Base-by-base conservation (phyloP, 2,329 filamentous ascomycete genomes). In the Penicillium sp. region DNA sequence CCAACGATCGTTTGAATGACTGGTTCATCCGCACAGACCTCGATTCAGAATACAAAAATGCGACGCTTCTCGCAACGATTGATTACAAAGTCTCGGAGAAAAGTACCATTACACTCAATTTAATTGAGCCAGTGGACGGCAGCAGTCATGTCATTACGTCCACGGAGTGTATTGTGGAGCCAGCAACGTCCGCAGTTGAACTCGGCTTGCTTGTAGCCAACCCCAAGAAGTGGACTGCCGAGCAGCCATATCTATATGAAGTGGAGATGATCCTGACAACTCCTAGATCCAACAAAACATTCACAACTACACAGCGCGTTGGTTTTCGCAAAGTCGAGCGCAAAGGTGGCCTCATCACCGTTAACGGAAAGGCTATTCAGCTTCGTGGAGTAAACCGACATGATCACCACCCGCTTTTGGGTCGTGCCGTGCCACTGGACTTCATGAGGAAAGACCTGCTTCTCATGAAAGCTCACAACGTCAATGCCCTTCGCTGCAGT, bases 401-500 rank as follows among this genome's bases (percentile, higher is more conserved):
- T 65, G 88, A 91, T 59, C 87, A 91, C 64, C 87, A 90, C 66
- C 86, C 86, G 0, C 72, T 75, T 15, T 80, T 81, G 36, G 87
- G 87, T 4, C 83, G 87, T 1, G 80, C 86, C 1, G 85, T 89
- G 0, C 86, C 86, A 0, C 69, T 83, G 8, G 82, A 85, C 1
- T 89, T 84, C 35, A 81, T 88, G 66, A 81, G 81, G 60, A 72
- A 79, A n/a, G 88, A 90, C 62, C 76, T 90, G 2, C 67, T 86
- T 3, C 76, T 85, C 5, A 90, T 90, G 87, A 90, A 90, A 72
- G 77, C 73, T 8, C 83, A 88, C 77, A 89, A 89, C 66, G 80
- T 89, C 74, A 90, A 90, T 63, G 84, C 87, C 1, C 79, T 90
- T 7, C 84, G 88, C 0, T 87, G 84, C 57, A 87, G 83, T 1